These are phyloP conservation scores for Eimeria maxima DNA, from an alignment of 169 alveolate genomes.

Conservation along the genomic window DNA sequence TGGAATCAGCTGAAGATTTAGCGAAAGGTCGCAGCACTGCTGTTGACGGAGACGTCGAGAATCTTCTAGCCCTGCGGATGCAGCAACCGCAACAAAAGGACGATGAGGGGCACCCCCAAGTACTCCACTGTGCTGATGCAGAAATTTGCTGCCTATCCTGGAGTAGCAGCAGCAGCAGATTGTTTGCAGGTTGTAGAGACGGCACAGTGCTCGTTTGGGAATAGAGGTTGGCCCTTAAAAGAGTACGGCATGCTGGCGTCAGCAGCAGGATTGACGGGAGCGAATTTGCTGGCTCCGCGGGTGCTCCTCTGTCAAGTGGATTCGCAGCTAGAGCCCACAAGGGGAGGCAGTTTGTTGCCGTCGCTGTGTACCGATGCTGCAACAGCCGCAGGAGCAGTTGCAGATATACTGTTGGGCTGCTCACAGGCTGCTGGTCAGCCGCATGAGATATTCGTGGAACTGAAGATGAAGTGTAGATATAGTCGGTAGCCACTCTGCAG, in stretches of 20 bases:
- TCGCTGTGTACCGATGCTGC: background rate
- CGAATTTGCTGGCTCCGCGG: background rate
- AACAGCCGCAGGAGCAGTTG: background rate
- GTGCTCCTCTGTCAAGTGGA: background rate
- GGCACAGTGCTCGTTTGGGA: slow-evolving; percentile 47
- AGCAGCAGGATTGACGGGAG: background rate
- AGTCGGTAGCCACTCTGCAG: too few relatives aligned
- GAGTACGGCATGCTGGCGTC: background rate
- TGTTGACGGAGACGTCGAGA: background rate
- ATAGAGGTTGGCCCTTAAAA: background rate
- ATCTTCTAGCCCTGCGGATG: background rate
- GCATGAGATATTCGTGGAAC: too few relatives aligned
- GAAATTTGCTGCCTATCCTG: slow-evolving; percentile 46
- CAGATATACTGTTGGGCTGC: background rate
- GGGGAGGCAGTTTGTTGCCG: background rate
- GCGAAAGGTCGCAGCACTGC: background rate
- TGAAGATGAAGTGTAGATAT: too few relatives aligned
- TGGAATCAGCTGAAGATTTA: background rate
- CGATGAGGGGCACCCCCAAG: background rate
- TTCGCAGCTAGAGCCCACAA: background rate
- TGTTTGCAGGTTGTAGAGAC: slow-evolving; percentile 61
- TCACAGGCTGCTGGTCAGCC: background rate
- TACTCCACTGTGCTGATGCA: slow-evolving; percentile 30
- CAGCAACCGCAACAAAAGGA: slow-evolving; percentile 22
- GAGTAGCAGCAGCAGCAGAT: slow-evolving; percentile 44